Evolutionary conservation across 305 asterid genomes (phyloP).

Genomic region (Salvia sclarea): DNA sequence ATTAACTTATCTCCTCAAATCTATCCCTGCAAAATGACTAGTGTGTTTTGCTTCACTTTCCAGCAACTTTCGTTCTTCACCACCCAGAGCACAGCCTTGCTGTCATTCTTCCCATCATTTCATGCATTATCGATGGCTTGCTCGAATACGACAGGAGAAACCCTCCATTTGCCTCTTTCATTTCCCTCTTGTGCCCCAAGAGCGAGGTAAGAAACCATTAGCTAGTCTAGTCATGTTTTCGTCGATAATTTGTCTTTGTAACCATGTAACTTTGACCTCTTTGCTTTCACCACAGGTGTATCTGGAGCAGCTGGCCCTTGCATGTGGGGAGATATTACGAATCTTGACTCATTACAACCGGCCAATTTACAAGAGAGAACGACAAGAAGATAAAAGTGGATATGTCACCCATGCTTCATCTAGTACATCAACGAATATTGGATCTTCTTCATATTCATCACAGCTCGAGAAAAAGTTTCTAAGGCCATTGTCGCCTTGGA

Average conservation of each 20-base stretch:
- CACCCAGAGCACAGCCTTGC: slow-evolving; percentile 89
- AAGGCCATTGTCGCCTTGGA: slow-evolving; percentile 91
- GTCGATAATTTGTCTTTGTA: neutral
- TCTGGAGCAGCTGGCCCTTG: slow-evolving; percentile 88
- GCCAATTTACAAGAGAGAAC: slow-evolving; percentile 64
- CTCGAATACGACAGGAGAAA: slow-evolving; percentile 58
- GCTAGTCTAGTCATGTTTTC: neutral
- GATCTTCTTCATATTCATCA: slow-evolving; percentile 33
- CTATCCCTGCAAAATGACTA: slow-evolving; percentile 26
- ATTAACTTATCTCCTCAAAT: neutral
- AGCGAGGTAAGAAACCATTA: slow-evolving; percentile 53
- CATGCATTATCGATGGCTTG: slow-evolving; percentile 72
- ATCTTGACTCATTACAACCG: slow-evolving; percentile 86
- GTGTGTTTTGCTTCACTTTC: slow-evolving; percentile 35
- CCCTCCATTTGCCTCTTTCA: slow-evolving; percentile 82
- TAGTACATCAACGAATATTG: slow-evolving; percentile 46
- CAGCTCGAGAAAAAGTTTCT: slow-evolving; percentile 54
- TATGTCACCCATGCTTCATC: slow-evolving; percentile 63
- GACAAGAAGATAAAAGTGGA: slow-evolving; percentile 52
- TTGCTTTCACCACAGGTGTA: slow-evolving; percentile 48
- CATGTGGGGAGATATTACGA: slow-evolving; percentile 85
- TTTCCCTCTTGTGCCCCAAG: slow-evolving; percentile 69
- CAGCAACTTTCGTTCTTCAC: slow-evolving; percentile 86
- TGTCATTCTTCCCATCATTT: slow-evolving; percentile 79
- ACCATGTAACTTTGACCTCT: slow-evolving; percentile 4